Conservation (phyloP, 257 asterid genomes). For the Jacaranda mimosifolia region DNA sequence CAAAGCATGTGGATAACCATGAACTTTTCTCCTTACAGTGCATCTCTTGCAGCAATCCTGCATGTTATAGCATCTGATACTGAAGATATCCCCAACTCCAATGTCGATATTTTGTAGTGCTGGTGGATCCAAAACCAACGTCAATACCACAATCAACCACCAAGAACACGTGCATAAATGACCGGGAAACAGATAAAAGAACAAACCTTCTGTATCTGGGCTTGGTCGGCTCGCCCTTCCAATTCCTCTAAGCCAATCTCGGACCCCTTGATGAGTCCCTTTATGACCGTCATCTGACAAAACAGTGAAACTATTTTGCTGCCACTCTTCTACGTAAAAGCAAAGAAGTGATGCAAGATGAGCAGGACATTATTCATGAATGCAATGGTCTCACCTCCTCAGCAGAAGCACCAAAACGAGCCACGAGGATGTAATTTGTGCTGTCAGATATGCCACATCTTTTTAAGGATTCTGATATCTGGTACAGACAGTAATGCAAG, state of each 20-base stretch:
- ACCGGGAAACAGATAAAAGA: neutral
- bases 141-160: neutral
- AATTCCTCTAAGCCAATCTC: slow-evolving; percentile 80
- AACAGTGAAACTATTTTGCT: slow-evolving; percentile 6
- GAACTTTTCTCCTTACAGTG: slow-evolving; percentile 51
- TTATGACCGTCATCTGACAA: slow-evolving; percentile 59
- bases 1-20: slow-evolving; percentile 2
- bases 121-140: slow-evolving; percentile 41
- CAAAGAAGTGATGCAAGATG: slow-evolving; percentile 1
- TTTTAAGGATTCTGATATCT: slow-evolving; percentile 91
- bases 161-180: neutral
- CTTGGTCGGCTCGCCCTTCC: slow-evolving; percentile 66
- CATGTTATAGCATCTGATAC: slow-evolving; percentile 80
- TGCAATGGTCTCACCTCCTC: slow-evolving; percentile 67
- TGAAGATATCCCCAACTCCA: slow-evolving; percentile 81
- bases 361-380: neutral
- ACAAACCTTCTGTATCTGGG: slow-evolving; percentile 84
- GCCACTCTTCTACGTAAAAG: neutral
- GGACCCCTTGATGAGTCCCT: slow-evolving; percentile 69
- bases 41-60: slow-evolving; percentile 91
- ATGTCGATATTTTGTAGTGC: slow-evolving; percentile 83
- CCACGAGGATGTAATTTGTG: slow-evolving; percentile 83
- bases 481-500: slow-evolving; percentile 13
- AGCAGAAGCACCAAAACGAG: slow-evolving; percentile 78
- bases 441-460: slow-evolving; percentile 88